Base-by-base conservation (phyloP, 345 rosid species). In the Populus tremula region DNA sequence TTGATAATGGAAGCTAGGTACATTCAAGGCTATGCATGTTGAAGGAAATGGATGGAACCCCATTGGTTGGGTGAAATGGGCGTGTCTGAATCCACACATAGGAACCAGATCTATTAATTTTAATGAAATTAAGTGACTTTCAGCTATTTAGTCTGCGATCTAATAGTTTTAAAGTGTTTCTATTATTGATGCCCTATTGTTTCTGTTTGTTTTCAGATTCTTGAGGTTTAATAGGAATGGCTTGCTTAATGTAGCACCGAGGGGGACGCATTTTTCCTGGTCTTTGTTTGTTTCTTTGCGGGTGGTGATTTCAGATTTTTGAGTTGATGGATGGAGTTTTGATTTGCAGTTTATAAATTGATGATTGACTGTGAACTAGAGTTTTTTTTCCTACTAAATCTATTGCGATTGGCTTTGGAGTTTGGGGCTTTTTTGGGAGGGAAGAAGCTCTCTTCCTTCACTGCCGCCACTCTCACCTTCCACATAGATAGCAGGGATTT, bases 391-490 rank as follows among this genome's bases (percentile, higher is more conserved):
- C 80, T 75, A 49, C 81, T 36, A 61, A 27, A 27, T 78, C 70
- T 47, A 79, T 71, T 79, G 38, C 78, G 29, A 63, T 76, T 71
- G 84, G 82, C 74, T 77, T 85, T 76, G 85, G 91, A 79, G 85
- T 77, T 77, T 77, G 88, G 86, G 71, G 79, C 75, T 76, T 74
- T 82, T 78, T 66, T 76, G 75, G 87, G 80, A 77, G 87, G 86
- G 89, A 84, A 85, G 86, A 74, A 76, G 71, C 80, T 87, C 83
- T 86, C 90, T 87, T 86, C 82, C 76, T 38, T 72, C 69, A 45
- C 77, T 63, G 78, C 86, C 13, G 85, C 86, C 85, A 45, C 82
- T 75, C 80, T 81, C 79, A 81, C 84, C 54, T 59, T 87, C 86
- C 76, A 56, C 78, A 20, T 56, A 79, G 78, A 77, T 73, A 66